Conservation (phyloP, 495 filamentous ascomycete genomes). For the Cryomyces antarcticus region DNA sequence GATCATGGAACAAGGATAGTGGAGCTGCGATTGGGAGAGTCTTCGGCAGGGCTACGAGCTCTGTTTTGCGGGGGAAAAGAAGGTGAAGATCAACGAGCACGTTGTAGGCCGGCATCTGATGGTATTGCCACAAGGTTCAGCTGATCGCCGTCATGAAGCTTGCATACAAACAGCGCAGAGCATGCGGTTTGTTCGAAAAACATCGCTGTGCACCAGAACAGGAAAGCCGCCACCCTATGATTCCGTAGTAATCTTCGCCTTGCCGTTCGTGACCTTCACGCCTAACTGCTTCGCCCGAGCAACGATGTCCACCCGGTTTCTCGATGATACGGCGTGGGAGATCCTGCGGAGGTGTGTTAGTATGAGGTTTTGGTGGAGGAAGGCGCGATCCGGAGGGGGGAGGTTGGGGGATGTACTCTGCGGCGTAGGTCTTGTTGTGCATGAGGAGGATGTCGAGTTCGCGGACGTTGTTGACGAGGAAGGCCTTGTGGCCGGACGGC, state of each 20-base stretch:
- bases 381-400: background rate
- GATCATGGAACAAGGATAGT: no score
- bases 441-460: constrained; percentile 96
- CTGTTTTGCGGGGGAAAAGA: no score
- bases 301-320: constrained; percentile 96
- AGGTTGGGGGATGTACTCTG: constrained; percentile 51
- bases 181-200: no score
- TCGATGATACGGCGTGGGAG: constrained; percentile 85
- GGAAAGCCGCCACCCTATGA: constrained; percentile 34
- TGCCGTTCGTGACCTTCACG: constrained; percentile 98
- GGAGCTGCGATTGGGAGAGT: no score
- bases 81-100: no score
- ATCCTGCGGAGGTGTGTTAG: constrained; percentile 38
- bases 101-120: no score
- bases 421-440: constrained; percentile 98
- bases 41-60: no score
- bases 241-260: constrained; percentile 95
- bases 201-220: no score
- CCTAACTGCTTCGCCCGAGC: constrained; percentile 88
- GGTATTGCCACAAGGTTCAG: no score
- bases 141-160: background rate
- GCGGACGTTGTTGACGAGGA: constrained; percentile 87
- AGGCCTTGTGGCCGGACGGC: constrained; percentile 98
- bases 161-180: background rate
- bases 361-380: background rate